These are phyloP conservation scores for Sergeia podlipaevii DNA, from an alignment of 208 protist species.

Conservation along the genomic window DNA sequence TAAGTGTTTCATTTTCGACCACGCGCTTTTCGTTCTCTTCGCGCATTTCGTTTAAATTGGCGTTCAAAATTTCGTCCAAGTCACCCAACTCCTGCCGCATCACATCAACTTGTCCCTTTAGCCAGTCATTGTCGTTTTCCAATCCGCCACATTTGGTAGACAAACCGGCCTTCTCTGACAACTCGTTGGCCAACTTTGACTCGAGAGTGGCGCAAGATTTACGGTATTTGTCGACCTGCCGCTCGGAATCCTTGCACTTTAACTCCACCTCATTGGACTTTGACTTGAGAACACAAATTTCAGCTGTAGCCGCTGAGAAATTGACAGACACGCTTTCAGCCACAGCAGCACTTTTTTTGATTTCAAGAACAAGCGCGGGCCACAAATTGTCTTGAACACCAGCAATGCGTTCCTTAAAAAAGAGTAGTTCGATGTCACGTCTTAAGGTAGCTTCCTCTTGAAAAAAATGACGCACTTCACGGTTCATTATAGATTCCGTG, in stretches of 20 bases:
- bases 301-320: too few species aligned
- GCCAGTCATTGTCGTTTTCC: constrained; percentile 50
- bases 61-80: constrained; percentile 66
- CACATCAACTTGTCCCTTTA: constrained; percentile 57
- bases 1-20: constrained; percentile 31
- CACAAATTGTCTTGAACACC: too few species aligned
- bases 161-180: constrained; percentile 4
- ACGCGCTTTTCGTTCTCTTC: constrained; percentile 64
- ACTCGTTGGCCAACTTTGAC: constrained; percentile 8
- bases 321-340: too few species aligned
- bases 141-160: constrained; percentile 8
- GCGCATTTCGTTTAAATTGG: constrained; percentile 70
- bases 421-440: neutral
- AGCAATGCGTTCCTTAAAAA: too few species aligned
- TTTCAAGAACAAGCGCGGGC: too few species aligned
- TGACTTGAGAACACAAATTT: too few species aligned
- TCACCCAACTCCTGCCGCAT: constrained; percentile 71
- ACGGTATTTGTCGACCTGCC: constrained; percentile 13
- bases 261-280: too few species aligned
- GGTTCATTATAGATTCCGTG: constrained; percentile 23
- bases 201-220: constrained; percentile 14
- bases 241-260: too few species aligned
- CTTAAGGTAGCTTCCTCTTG: too few species aligned
- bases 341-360: too few species aligned
- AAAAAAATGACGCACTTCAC: too few species aligned